These are phyloP conservation scores for Achaetomiella virescens DNA, from an alignment of 495 filamentous ascomycete species.

Conservation along the genomic window DNA sequence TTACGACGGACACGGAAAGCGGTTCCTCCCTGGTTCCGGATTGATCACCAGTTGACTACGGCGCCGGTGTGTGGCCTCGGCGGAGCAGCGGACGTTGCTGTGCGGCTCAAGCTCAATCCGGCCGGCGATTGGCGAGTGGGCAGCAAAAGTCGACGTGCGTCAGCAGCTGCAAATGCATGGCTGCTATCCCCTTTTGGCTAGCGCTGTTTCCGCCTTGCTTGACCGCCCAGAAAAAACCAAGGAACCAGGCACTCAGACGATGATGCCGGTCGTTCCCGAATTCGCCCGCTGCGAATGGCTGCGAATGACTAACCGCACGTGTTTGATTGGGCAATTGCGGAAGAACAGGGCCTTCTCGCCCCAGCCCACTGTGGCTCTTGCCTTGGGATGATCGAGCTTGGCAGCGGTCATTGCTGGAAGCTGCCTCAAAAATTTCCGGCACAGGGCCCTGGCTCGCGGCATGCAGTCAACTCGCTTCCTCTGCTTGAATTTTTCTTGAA, in stretches of 20 bases:
- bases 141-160: constrained; percentile 13
- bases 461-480: constrained; percentile 11
- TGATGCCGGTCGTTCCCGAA: constrained; percentile 24
- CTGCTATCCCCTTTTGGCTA: constrained; percentile 10
- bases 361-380: constrained; percentile 29
- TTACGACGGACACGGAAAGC: neutral
- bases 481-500: constrained; percentile 15
- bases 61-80: neutral
- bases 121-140: constrained; percentile 4
- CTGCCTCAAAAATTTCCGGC: constrained; percentile 13
- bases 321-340: constrained; percentile 16
- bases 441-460: constrained; percentile 1
- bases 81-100: constrained; percentile 3
- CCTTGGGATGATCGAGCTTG: constrained; percentile 15
- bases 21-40: neutral
- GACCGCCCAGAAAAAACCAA: neutral
- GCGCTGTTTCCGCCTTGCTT: neutral
- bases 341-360: neutral
- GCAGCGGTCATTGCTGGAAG: constrained; percentile 19
- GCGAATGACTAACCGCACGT: constrained; percentile 22
- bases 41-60: neutral
- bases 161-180: constrained; percentile 7
- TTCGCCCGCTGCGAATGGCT: constrained; percentile 21
- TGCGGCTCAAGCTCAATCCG: constrained; percentile 14
- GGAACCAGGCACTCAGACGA: neutral